Evolutionary conservation across 2,329 filamentous ascomycete genomes (phyloP), one percentile per base, ranked within the genome.

Genomic region (Sporothrix pallida): DNA sequence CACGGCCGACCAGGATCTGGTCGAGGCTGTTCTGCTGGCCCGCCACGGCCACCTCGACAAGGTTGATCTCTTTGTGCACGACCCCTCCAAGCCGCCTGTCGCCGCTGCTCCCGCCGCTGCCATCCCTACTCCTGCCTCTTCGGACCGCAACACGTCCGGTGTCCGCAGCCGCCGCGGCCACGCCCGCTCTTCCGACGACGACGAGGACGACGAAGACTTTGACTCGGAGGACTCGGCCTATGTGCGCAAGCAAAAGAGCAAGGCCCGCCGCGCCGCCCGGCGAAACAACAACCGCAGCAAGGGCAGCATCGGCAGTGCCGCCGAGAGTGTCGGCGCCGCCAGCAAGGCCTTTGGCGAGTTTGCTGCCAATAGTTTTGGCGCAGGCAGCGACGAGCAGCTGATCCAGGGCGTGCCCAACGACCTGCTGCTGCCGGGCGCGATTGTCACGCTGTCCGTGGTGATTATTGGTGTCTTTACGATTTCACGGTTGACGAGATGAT

Each of bases 41-140:
- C 91, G 93, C 75, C 90, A 92, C 74, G 87, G 89, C 63, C 90
- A 87, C 77, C 91, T 90, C 63, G 96, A 98, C 78, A 99, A 99
- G 87, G 96, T 99, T 23, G 96, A 99, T 79, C 87, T 99, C 17
- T 98, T 97, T 79, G 95, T 98, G 13, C 96, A 99, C 81, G 93
- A 99, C 78, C 95, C 95, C 0, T 90, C 94, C 76, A 92, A 96
- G 83, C 90, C 95, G n/a, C 93, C 95, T 0, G 87, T 94, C n/a
- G 85, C 90, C 10, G 85, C 90, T 20, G 85, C 90, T 9, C 85
- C 90, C 4, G 63, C 81, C 4, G 20, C 54, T 5, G 62, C 86
- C 31, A 80, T 83, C 9, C 87, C 86, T 31, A 85, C 85, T 5
- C 82, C 77, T 84, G 86, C 74, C 81, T 80, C 74, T 80, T 68